These are phyloP conservation scores for Pancytospora philotis DNA, from an alignment of 371 early-diverging fungal genomes.

Conservation along the genomic window DNA sequence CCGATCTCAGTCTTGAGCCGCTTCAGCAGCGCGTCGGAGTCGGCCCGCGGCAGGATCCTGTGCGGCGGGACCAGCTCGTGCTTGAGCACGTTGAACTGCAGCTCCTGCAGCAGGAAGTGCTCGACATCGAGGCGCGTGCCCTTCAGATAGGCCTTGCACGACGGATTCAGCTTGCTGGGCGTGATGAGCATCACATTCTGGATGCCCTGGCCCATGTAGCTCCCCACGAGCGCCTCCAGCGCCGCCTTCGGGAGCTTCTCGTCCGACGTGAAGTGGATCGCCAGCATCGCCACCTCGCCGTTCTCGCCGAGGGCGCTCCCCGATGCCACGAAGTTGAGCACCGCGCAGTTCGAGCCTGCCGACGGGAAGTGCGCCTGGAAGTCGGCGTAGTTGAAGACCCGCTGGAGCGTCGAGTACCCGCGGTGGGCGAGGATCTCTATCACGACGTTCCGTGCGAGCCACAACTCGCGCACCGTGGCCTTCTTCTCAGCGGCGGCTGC, in stretches of 20 bases:
- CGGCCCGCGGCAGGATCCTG: slow-evolving; percentile 72
- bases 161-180: slow-evolving; percentile 39
- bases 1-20: slow-evolving; percentile 79
- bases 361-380: slow-evolving; percentile 34
- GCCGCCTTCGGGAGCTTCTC: slow-evolving; percentile 52
- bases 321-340: slow-evolving; percentile 38
- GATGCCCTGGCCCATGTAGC: slow-evolving; percentile 46
- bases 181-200: slow-evolving; percentile 52
- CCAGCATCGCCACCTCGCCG: slow-evolving; percentile 26
- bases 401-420: slow-evolving; percentile 45
- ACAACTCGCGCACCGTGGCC: slow-evolving; percentile 49
- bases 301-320: slow-evolving; percentile 3
- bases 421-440: slow-evolving; percentile 55
- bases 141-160: slow-evolving; percentile 36
- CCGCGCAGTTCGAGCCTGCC: slow-evolving; percentile 29
- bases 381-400: slow-evolving; percentile 8
- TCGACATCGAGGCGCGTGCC: slow-evolving; percentile 67
- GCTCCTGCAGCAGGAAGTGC: slow-evolving; percentile 79
- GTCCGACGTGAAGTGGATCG: slow-evolving; percentile 54
- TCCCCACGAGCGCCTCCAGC: slow-evolving; percentile 47
- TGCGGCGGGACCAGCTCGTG: slow-evolving; percentile 90
- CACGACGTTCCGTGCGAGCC: slow-evolving; percentile 53
- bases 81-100: slow-evolving; percentile 90
- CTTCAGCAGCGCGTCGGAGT: slow-evolving; percentile 75
- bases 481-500: too few species aligned